Base-by-base conservation (phyloP, 2,329 filamentous ascomycete species). In the Nemania sp. region DNA sequence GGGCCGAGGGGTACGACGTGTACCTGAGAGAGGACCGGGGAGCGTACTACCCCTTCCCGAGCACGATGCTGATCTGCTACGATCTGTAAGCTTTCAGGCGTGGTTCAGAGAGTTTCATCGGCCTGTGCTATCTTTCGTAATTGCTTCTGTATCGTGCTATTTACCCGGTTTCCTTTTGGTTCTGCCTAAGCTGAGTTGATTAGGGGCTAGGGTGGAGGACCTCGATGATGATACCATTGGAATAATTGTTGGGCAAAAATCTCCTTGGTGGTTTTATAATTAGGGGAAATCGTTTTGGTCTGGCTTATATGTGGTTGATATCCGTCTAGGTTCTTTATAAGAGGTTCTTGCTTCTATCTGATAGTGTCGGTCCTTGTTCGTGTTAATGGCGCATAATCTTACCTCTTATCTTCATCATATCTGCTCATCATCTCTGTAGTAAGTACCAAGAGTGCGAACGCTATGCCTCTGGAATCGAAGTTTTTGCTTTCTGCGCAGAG, bases 21-120 rank as follows among this genome's bases (percentile, higher is more conserved):
- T 91, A 90, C 71, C 77, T 91, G 79, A 82, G 83, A 39, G 84
- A 89, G 74, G 87, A 91, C 69, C 86, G 87, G 78, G 83, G 85
- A 15, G 77, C 76, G 18, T 81, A 80, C 66, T 83, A 78, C 62
- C 78, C 81, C 3, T 72, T 73, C 61, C 71, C 71, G 2, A 71
- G 68, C 20, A 86, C 72, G 20, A 75, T 74, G 73, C 69, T 68
- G 55, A 68, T 74, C 55, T 72, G 71, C 59, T 74, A 72, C 53
- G 72, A 74, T 42, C 7, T 25, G 25, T 64, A 59, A 56, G 35
- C 12, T 37, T 46, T 11, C 5, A 15, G 25, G 1, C 2, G n/a
- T 21, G 13, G n/a, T 13, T 13, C 25, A 29, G 7, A 4, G 7
- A 29, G 3, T 29, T 4, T 29, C 7, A 29, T n/a, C n/a, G n/a